Percentiles rank a stretch among this genome's conserved stretches.
Evolutionary conservation across 148 eudicot species (phyloP).

Genomic region (Amaranthus cruentus): DNA sequence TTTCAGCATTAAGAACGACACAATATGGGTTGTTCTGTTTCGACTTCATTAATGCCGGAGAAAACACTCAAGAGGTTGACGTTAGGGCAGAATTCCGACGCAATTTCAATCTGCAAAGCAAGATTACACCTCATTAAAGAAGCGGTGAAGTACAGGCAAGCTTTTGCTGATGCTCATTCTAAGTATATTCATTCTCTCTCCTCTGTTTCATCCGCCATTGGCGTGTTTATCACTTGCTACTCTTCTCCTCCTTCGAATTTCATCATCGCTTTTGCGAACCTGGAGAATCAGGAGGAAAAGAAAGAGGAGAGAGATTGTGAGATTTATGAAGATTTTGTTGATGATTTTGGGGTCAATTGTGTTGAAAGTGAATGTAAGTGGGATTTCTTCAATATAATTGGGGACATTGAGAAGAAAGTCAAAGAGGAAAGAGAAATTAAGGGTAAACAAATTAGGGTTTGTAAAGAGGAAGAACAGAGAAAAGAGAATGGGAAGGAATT

Average conservation of each 20-base stretch:
- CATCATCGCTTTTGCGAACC: slow-evolving; percentile 12
- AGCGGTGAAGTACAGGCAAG: slow-evolving; percentile 29
- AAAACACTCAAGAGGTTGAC: too few relatives aligned
- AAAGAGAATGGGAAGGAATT: slow-evolving; percentile 30
- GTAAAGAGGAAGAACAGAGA: background rate
- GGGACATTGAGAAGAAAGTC: background rate
- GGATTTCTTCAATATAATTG: slow-evolving; percentile 50
- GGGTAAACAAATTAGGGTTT: background rate
- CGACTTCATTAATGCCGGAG: too few relatives aligned
- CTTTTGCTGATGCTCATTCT: slow-evolving; percentile 39
- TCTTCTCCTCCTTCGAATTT: slow-evolving; percentile 24
- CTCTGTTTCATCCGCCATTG: slow-evolving; percentile 39
- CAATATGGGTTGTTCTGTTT: too few relatives aligned
- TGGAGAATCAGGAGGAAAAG: background rate
- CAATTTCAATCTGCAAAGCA: slow-evolving; percentile 29
- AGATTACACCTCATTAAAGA: slow-evolving; percentile 40
- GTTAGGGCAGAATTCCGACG: slow-evolving; percentile 1
- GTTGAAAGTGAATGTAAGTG: slow-evolving; percentile 29
- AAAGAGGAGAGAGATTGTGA: slow-evolving; percentile 10
- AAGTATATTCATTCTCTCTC: slow-evolving; percentile 37
- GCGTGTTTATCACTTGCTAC: slow-evolving; percentile 29
- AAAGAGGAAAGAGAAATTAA: slow-evolving; percentile 15
- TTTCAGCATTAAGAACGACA: too few relatives aligned
- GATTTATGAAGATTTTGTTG: slow-evolving; percentile 46
- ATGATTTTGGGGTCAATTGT: slow-evolving; percentile 6